Conservation (phyloP, 495 filamentous ascomycete genomes). For the Penicillium robsamsonii region DNA sequence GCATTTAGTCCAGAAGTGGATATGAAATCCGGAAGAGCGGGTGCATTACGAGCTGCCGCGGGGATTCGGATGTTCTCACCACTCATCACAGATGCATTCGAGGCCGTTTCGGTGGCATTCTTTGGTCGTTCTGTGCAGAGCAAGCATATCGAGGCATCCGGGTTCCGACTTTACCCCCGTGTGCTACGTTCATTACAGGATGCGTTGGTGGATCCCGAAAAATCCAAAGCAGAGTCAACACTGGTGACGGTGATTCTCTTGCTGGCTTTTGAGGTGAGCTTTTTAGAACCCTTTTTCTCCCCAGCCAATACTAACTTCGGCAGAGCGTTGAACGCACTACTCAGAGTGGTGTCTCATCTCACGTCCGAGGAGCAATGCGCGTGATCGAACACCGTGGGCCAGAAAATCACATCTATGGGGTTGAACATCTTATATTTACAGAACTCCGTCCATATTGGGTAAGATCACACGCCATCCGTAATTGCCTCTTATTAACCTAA, state of each 20-base stretch:
- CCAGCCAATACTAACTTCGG: conserved; percentile 10
- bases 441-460: conserved; percentile 49
- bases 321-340: conserved; percentile 46
- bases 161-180: conserved; percentile 39
- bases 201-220: conserved; percentile 40
- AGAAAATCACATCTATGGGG: conserved; percentile 45
- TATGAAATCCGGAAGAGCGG: conserved; percentile 39
- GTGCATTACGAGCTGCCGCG: conserved; percentile 42
- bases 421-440: conserved; percentile 44
- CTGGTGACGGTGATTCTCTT: conserved; percentile 44
- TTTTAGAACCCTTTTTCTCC: background rate
- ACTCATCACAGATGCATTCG: conserved; percentile 41
- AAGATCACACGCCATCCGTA: conserved; percentile 5
- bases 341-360: conserved; percentile 34
- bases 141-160: conserved; percentile 38
- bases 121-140: conserved; percentile 42
- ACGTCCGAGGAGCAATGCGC: conserved; percentile 43
- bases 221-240: conserved; percentile 44
- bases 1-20: conserved; percentile 47
- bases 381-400: conserved; percentile 47
- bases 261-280: conserved; percentile 43
- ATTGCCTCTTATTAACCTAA: conserved; percentile 3
- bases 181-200: conserved; percentile 42
- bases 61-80: conserved; percentile 47
- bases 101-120: conserved; percentile 44